Base-by-base conservation (phyloP, 192 early-diverging fungal genomes). In the Gonapodya prolifera region DNA sequence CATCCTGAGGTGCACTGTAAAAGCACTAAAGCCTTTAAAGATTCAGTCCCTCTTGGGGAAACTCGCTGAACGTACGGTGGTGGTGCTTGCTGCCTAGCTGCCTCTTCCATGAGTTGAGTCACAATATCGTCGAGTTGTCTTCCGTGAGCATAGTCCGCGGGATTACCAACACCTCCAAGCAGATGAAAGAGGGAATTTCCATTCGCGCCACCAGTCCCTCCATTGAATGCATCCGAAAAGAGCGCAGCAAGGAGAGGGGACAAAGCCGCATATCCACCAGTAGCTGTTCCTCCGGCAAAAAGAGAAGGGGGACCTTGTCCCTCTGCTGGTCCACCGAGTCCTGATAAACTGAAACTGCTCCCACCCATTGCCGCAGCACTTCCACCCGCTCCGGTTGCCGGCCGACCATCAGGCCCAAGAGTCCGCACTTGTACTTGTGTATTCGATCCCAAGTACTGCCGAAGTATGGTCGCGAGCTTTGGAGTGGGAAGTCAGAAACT, bases 1-100 rank as follows among this genome's bases (percentile, higher is more conserved):
- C 81, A 29, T 92, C 90, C 0, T 94, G 91, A 1, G 93, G 84
- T 0, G 94, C 92, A 16, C 45, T 61, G 23, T 8, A 61, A 16
- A 23, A 23, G 8, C 8, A 23, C 23, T 16, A 16, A 23, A 8
- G 8, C 8, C 45, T 8, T 16, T 61, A 8, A 61, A 61, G 23
- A 61, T 61, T 16, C 8, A 61, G 23, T 16, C 8, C 23, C 8
- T 23, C 23, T 61, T 8, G 8, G 23, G 45, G 8, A 61, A 8
- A 61, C 23, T 61, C 8, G 23, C 45, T 61, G 23, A 8, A 23
- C 45, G 8, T 23, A 61, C 71, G 71, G 71, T 32, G 71, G 71
- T 32, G 71, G 71, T 73, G 71, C 71, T 32, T 73, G 71, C 71
- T 32, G 18, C 71, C 71, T 32, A 2, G 32, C 71, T 2, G 28